phyloP scores from a whole-genome alignment of 208 protist species.

The Acanthamoeba lugdunensis region DNA sequence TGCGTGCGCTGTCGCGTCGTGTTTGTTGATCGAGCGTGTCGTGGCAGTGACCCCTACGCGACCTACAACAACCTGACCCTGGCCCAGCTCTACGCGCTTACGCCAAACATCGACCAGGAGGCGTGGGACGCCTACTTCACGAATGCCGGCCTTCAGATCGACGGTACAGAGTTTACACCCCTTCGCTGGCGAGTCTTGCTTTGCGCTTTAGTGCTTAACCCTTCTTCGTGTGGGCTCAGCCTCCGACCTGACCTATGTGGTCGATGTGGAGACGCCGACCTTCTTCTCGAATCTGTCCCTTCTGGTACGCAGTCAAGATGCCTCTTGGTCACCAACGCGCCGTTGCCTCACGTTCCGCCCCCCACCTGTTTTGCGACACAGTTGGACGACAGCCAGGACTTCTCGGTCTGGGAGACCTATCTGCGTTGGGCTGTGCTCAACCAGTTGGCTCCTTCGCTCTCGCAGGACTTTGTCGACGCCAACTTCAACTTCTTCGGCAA shows the following conservation, averaged over 20 bases:
- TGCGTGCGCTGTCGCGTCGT: too few species aligned
- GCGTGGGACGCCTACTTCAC: conserved; percentile 1
- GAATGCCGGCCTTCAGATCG: neutral
- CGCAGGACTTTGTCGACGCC: conserved; percentile 22
- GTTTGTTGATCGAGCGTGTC: neutral
- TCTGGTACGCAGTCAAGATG: neutral
- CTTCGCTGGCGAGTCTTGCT: neutral
- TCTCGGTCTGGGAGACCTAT: conserved; percentile 30
- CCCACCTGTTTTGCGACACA: neutral
- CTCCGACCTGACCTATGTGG: neutral
- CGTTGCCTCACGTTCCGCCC: neutral
- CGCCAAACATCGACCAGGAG: neutral
- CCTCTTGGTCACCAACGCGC: neutral
- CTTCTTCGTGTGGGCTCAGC: neutral
- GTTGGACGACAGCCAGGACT: neutral
- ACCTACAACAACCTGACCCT: conserved; percentile 53
- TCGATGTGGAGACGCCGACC: conserved; percentile 27
- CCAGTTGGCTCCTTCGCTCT: conserved; percentile 2
- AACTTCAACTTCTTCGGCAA: conserved; percentile 60
- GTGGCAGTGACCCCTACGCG: conserved; percentile 11
- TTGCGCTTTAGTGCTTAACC: neutral
- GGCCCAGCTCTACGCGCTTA: neutral
- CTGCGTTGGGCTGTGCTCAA: conserved; percentile 8
- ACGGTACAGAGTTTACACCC: neutral
- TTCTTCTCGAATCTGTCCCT: conserved; percentile 45